Base-by-base conservation (phyloP, 2,329 filamentous ascomycete species). In the Calonectria honghensis region DNA sequence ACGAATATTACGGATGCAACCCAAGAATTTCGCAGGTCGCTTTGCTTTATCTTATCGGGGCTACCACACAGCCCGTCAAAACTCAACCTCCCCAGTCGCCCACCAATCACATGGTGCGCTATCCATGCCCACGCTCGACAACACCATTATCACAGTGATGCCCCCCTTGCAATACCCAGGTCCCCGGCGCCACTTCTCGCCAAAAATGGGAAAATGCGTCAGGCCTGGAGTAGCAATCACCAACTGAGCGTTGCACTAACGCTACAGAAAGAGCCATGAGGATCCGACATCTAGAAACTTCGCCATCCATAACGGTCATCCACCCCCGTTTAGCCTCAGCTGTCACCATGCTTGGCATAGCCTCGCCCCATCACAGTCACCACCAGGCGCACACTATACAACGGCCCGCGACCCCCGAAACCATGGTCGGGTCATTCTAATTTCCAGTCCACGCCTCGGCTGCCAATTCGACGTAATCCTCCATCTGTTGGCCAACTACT, bases 41-140 rank as follows among this genome's bases (percentile, higher is more conserved):
- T 54, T 63, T 73, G 67, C 39, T 70, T 79, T 82, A 82, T 82
- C 80, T 82, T 80, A 82, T 82, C 80, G 61, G 61, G 20, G 13
- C 39, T 50, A 18, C 68, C 67, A 71, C 51, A 31, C 51, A 54
- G 51, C n/a, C 20, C 68, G 54, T 48, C 66, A 54, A 54, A 70
- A 32, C 54, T 65, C 72, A 66, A 59, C 61, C 27, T 37, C 59
- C 51, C 65, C 14, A 50, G 24, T 24, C 24, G 24, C 63, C 52
- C 52, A 59, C 78, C 77, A 79, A 79, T 79, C 73, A 80, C 57
- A 54, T 50, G 24, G 6, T 7, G 32, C 20, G 27, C 3, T 13
- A 29, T 39, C 68, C 67, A 50, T 61, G 50, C 51, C 24, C n/a
- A 18, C 18, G 24, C 35, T 45, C 48, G 41, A 72, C 64, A 41